Percentiles rank a stretch among this genome's conserved stretches.
These are phyloP conservation scores for Salix suchowensis DNA, from an alignment of 345 rosid genomes.

Conservation along the genomic window DNA sequence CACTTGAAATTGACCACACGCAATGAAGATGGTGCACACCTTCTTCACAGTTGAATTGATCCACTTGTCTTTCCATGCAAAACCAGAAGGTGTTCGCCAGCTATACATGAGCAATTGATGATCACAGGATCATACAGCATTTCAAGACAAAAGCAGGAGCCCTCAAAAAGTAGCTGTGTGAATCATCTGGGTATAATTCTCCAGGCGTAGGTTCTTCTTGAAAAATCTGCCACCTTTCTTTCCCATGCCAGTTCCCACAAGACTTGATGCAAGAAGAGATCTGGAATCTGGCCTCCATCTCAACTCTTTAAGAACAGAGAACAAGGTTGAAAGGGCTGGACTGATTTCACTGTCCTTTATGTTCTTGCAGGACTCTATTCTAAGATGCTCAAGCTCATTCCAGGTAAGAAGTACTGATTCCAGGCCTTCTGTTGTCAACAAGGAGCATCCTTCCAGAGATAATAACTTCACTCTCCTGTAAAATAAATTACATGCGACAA, in stretches of 20 bases:
- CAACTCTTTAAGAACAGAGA: conserved; percentile 26
- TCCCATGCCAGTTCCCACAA: conserved; percentile 30
- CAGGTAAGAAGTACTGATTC: conserved; percentile 21
- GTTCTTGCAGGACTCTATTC: conserved; percentile 26
- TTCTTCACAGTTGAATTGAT: neutral
- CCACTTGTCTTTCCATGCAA: neutral
- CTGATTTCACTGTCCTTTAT: conserved; percentile 23
- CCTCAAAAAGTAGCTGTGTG: neutral
- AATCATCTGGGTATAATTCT: neutral
- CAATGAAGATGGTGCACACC: neutral
- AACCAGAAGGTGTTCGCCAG: neutral
- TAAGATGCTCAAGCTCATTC: conserved; percentile 25
- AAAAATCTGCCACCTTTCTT: conserved; percentile 32
- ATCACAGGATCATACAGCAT: neutral
- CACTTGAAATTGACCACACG: neutral
- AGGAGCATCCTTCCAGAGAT: conserved; percentile 27
- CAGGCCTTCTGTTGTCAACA: conserved; percentile 30
- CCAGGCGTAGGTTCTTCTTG: conserved; percentile 13
- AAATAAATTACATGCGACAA: neutral
- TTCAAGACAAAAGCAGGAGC: neutral
- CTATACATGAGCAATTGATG: neutral
- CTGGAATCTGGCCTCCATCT: conserved; percentile 33
- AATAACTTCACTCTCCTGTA: conserved; percentile 24
- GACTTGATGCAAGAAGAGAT: conserved; percentile 20
- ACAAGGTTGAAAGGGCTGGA: conserved; percentile 24